Percentiles rank a stretch among this genome's conserved stretches.
phyloP scores from a whole-genome alignment of 257 asterid genomes.

The Solanum chmielewskii region DNA sequence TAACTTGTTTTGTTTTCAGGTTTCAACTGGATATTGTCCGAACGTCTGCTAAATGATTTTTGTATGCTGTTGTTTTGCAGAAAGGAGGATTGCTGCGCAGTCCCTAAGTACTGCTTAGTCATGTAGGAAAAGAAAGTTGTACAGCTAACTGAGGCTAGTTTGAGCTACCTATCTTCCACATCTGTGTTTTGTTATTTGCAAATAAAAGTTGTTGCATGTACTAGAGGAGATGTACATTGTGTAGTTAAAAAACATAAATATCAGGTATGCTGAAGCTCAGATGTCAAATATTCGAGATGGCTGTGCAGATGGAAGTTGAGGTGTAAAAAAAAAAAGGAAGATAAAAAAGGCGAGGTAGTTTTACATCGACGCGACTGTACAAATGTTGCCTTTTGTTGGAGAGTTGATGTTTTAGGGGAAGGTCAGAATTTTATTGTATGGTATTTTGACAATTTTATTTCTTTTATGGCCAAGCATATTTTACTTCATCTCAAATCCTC shows the following conservation, averaged over 20 bases:
- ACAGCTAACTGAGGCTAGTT: conserved; percentile 87
- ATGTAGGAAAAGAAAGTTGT: conserved; percentile 41
- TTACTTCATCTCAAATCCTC: not conserved
- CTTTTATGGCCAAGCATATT: conserved; percentile 7
- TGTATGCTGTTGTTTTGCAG: conserved; percentile 11
- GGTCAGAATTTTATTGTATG: conserved; percentile 15
- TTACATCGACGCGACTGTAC: conserved; percentile 17
- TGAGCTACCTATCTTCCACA: conserved; percentile 28
- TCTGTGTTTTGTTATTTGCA: conserved; percentile 6
- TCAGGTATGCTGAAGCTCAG: conserved; percentile 24
- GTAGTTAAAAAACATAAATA: conserved; percentile 23
- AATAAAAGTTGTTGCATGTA: conserved; percentile 33
- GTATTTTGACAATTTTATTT: conserved; percentile 1
- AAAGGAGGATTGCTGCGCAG: conserved; percentile 50
- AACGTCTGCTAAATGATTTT: not conserved
- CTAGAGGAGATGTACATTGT: conserved; percentile 35
- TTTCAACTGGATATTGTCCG: not conserved
- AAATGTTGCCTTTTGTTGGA: conserved; percentile 20
- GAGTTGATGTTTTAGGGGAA: conserved; percentile 13
- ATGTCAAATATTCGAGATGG: conserved; percentile 17
- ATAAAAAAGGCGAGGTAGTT: conserved; percentile 17
- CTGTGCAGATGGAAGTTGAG: conserved; percentile 20
- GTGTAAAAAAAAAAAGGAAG: conserved; percentile 13
- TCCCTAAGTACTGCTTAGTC: conserved; percentile 16
- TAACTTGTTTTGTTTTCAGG: not conserved